phyloP scores from a whole-genome alignment of 192 early-diverging fungal genomes.

The Podila clonocystis region DNA sequence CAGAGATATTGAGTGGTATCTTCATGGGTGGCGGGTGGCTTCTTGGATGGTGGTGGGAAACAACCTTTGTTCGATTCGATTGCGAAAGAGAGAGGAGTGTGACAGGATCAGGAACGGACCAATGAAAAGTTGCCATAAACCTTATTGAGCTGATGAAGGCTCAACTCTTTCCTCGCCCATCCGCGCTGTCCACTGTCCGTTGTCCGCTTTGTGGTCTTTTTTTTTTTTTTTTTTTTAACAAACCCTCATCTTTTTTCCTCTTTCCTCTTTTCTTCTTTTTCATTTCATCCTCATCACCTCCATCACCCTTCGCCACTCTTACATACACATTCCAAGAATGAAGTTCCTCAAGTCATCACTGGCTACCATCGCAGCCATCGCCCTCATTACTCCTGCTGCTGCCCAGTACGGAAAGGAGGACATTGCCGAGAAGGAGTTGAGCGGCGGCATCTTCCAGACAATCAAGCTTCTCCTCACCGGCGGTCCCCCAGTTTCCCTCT shows the following conservation, averaged over 20 bases:
- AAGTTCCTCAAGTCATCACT: constrained; percentile 44
- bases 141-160: not conserved
- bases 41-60: too few species aligned
- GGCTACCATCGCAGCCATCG: constrained; percentile 27
- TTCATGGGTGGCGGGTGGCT: too few species aligned
- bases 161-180: not conserved
- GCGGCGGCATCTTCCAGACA: not conserved
- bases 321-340: constrained; percentile 7
- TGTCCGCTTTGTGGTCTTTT: not conserved
- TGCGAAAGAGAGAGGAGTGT: not conserved
- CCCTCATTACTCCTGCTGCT: constrained; percentile 21
- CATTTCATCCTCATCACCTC: not conserved
- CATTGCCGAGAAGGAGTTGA: not conserved
- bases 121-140: not conserved
- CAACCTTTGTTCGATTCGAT: too few species aligned
- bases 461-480: constrained; percentile 28
- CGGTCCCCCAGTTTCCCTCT: not conserved
- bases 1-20: too few species aligned
- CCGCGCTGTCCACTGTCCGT: not conserved
- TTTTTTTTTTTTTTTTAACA: not conserved
- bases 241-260: not conserved
- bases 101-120: not conserved
- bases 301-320: not conserved
- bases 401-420: constrained; percentile 42
- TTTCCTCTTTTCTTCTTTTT: too few species aligned